phyloP scores from a whole-genome alignment of 345 rosid genomes.

The Trapa incisa region DNA sequence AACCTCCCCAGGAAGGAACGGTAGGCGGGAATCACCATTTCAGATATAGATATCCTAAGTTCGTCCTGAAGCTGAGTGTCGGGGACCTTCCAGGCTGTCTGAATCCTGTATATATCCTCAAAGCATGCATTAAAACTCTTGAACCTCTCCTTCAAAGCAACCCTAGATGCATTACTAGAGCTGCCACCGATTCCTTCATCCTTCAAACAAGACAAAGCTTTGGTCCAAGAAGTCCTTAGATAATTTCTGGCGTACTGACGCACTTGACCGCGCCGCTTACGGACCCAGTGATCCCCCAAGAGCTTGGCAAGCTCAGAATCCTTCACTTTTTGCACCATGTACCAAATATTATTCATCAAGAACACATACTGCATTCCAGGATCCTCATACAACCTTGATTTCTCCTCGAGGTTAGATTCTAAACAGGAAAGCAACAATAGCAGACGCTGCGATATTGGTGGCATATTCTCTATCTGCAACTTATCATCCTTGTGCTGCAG shows the following conservation, averaged over 20 bases:
- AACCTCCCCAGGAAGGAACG: conserved; percentile 84
- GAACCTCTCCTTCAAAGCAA: conserved; percentile 78
- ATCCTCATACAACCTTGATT: conserved; percentile 72
- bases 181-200: conserved; percentile 67
- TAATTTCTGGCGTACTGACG: conserved; percentile 83
- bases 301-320: conserved; percentile 71
- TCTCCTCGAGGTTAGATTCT: conserved; percentile 80
- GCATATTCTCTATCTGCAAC: conserved; percentile 20
- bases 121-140: conserved; percentile 78
- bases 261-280: conserved; percentile 66
- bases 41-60: conserved; percentile 80
- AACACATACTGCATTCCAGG: conserved; percentile 59
- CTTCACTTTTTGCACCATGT: conserved; percentile 83
- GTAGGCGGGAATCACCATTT: conserved; percentile 77
- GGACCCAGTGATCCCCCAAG: conserved; percentile 89
- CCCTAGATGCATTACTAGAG: conserved; percentile 51
- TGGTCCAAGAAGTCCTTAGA: conserved; percentile 88
- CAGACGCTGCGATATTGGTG: conserved; percentile 47
- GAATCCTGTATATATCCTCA: conserved; percentile 77
- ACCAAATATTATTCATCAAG: conserved; percentile 78
- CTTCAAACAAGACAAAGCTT: conserved; percentile 62
- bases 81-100: conserved; percentile 92
- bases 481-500: conserved; percentile 21
- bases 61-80: conserved; percentile 94
- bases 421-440: conserved; percentile 42